Evolutionary conservation across 306 rosid species (phyloP).

Genomic region (Vicia sativa): DNA sequence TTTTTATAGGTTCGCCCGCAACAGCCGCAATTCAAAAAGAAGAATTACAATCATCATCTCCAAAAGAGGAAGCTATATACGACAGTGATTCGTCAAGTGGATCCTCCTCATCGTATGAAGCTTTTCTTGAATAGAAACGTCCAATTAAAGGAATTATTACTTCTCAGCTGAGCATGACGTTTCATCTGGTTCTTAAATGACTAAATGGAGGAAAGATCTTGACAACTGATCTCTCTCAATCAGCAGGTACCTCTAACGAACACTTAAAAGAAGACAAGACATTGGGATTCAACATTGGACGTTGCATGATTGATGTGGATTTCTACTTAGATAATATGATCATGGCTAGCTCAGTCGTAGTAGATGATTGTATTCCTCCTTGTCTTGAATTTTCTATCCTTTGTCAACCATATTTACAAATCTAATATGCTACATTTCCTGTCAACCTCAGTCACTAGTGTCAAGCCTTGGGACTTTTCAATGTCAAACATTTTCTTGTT

Average conservation of each 20-base stretch:
- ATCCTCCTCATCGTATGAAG: constrained; percentile 72
- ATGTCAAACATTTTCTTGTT: constrained; percentile 10
- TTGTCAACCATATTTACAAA: not conserved
- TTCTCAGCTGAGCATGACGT: constrained; percentile 25
- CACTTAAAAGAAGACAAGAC: constrained; percentile 9
- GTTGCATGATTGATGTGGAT: constrained; percentile 5
- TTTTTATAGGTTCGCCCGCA: constrained; percentile 60
- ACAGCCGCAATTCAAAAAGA: constrained; percentile 59
- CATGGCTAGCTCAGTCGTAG: constrained; percentile 1
- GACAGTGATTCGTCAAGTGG: constrained; percentile 87
- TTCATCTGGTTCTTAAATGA: constrained; percentile 17
- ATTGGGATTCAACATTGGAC: constrained; percentile 3
- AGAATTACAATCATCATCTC: constrained; percentile 61
- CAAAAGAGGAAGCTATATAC: constrained; percentile 48
- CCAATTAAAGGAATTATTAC: constrained; percentile 10
- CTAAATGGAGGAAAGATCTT: constrained; percentile 24
- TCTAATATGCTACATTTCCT: not conserved
- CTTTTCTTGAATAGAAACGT: constrained; percentile 46
- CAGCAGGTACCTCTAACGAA: constrained; percentile 14
- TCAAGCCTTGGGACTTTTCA: not conserved
- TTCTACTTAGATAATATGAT: constrained; percentile 17
- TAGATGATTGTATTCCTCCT: constrained; percentile 17
- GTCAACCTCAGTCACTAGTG: not conserved
- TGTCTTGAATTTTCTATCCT: not conserved
- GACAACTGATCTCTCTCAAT: constrained; percentile 26